Evolutionary conservation across 2,329 filamentous ascomycete genomes (phyloP), one percentile per base, ranked within the genome.

Genomic region (Epichloe uncinata): DNA sequence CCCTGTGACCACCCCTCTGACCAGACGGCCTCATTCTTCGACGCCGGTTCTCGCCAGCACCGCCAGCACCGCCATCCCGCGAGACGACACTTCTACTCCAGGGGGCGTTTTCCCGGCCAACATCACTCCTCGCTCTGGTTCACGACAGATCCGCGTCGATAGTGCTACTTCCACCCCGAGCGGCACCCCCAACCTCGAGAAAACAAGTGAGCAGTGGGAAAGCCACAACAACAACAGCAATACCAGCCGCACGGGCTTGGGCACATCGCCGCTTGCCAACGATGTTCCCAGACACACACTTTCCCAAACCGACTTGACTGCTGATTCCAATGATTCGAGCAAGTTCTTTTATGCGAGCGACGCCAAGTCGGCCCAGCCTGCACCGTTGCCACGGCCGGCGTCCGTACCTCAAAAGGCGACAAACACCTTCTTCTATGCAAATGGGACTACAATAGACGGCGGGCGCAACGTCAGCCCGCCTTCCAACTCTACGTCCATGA

Each of bases 341-440:
- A 91, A 88, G 69, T 97, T 97, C 74, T 96, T 98, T 65, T 90
- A 94, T 63, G 93, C 90, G 30, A 87, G 82, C 63, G 87, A 95
- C 57, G 85, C 77, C 38, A 82, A 78, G 57, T 66, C 71, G 20
- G 56, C 60, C 47, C 61, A 64, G 56, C 64, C 59, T 47, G 58
- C 61, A 47, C 60, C 69, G 30, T 67, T 68, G 34, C 69, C 68
- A 16, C 58, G 67, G 40, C 62, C 64, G 51, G 63, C 61, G 20
- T 60, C 64, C n/a, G 62, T 69, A 4, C 66, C 71, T 18, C 69
- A 73, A 38, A 77, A 74, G 56, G 62, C 66, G 40, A 58, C 73
- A 11, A 51, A 48, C 18, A 71, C 70, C n/a, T 79, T 80, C 56
- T 74, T 79, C 59, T 78, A 80, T 52, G 76, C 77, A 52, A 80